phyloP scores from a whole-genome alignment of 208 protist species.

The Leishmania amazonensis region DNA sequence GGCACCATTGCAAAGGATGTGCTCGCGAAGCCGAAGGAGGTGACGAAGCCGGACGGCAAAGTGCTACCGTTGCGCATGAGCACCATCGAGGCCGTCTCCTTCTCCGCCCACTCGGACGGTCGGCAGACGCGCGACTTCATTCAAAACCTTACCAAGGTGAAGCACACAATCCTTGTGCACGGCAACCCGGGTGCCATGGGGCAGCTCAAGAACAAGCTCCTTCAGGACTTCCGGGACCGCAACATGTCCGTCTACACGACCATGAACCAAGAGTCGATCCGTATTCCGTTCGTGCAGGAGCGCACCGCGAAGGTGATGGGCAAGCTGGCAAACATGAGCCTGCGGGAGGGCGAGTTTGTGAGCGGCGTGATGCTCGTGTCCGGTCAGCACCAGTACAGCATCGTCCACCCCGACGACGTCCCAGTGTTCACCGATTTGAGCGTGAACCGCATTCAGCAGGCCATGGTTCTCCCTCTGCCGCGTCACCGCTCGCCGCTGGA shows the following conservation, averaged over 20 bases:
- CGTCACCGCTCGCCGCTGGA: slow-evolving; percentile 73
- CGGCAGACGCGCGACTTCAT: slow-evolving; percentile 93
- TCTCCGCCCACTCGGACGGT: slow-evolving; percentile 98
- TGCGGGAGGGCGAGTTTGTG: slow-evolving; percentile 70
- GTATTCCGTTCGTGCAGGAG: slow-evolving; percentile 94
- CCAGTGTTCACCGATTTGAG: slow-evolving; percentile 84
- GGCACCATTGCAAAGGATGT: slow-evolving; percentile 97
- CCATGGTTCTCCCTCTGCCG: slow-evolving; percentile 86
- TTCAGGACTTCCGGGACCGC: slow-evolving; percentile 82
- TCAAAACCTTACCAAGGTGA: slow-evolving; percentile 64
- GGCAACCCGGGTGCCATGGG: slow-evolving; percentile 95
- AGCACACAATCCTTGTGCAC: slow-evolving; percentile 96
- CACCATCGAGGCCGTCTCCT: slow-evolving; percentile 96
- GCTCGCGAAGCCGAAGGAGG: slow-evolving; percentile 80
- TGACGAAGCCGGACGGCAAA: slow-evolving; percentile 90
- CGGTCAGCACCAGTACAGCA: slow-evolving; percentile 78
- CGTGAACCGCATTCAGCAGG: slow-evolving; percentile 79
- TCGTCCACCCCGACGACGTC: slow-evolving; percentile 90
- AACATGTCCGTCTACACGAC: slow-evolving; percentile 92
- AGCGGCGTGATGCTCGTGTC: slow-evolving; percentile 90
- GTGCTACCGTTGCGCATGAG: slow-evolving; percentile 91
- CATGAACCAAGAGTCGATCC: slow-evolving; percentile 93
- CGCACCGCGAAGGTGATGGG: slow-evolving; percentile 93
- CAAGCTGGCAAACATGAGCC: slow-evolving; percentile 50
- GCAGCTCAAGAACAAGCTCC: slow-evolving; percentile 92